A percentile compares a stretch with the other conserved stretches of the same genome.
phyloP scores from a whole-genome alignment of 306 rosid species.

The Rosa persica region DNA sequence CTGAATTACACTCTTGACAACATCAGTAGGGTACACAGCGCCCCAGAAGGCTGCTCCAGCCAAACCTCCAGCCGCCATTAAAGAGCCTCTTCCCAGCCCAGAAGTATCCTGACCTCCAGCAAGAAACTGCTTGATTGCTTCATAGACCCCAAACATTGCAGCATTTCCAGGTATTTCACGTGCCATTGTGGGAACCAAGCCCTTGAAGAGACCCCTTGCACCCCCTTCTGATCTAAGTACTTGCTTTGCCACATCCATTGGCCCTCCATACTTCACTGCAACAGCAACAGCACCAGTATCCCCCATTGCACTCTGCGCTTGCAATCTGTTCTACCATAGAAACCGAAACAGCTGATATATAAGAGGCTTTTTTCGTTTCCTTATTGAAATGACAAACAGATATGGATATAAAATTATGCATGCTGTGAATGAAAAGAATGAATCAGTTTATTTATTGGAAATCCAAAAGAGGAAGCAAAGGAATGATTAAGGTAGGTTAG shows the following conservation, averaged over 20 bases:
- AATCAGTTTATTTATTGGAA: neutral
- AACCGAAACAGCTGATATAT: constrained; percentile 1
- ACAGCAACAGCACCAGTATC: constrained; percentile 49
- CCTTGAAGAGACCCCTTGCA: constrained; percentile 79
- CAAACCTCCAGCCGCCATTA: constrained; percentile 81
- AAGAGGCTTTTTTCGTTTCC: neutral
- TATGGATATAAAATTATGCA: neutral
- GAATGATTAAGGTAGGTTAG: neutral
- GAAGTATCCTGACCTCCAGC: constrained; percentile 91
- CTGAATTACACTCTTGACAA: constrained; percentile 87
- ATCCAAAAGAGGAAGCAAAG: neutral
- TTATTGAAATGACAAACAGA: neutral
- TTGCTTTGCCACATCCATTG: constrained; percentile 86
- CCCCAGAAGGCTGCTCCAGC: constrained; percentile 90
- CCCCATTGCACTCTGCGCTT: constrained; percentile 86
- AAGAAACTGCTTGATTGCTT: constrained; percentile 59
- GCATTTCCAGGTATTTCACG: constrained; percentile 97
- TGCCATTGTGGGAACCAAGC: constrained; percentile 82
- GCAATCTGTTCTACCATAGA: constrained; percentile 56
- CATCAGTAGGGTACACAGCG: constrained; percentile 83
- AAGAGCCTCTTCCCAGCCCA: constrained; percentile 74
- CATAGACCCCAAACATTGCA: constrained; percentile 89
- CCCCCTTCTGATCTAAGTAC: constrained; percentile 91
- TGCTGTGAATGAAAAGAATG: neutral
- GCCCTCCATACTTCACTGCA: constrained; percentile 84